Evolutionary conservation across 2,329 filamentous ascomycete species (phyloP), one percentile per base, ranked within the genome.

Genomic region (Fusarium nurragi): DNA sequence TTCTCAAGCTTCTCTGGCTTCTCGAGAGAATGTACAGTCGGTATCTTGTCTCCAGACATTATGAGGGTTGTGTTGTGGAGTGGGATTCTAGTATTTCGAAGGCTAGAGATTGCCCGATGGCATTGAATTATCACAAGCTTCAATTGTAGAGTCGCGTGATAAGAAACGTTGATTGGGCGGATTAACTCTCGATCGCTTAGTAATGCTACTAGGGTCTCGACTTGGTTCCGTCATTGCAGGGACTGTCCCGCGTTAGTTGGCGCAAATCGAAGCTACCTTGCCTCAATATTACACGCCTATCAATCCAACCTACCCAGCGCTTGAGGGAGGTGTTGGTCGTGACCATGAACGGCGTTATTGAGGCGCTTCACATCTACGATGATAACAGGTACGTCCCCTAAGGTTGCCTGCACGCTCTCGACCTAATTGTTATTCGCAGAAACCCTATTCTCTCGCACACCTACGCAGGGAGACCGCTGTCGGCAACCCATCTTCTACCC

Each of bases 301-400:
- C 60, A 63, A 61, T 32, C 16, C 14, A 32, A 16, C 30, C 30
- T 32, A n/a, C 30, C 16, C 30, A 30, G 12, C 73, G 54, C 65
- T 60, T 40, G 58, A 48, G 51, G 58, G 66, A 69, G 73, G 71
- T 67, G 73, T 69, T 63, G 67, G 69, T 65, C 62, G 63, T 74
- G 77, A 88, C 78, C 76, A 94, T 94, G 91, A 92, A 86, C 81
- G 88, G 92, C 81, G 88, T 91, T 75, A 91, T 99, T 75, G 94
- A 98, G 83, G 95, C 94, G 76, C 84, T 99, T 74, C 94, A 98
- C 83, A 93, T 99, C 77, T 97, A 91, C 79, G 94, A 98, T 86
- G 94, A 97, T 83, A 88, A 94, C 80, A 93, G 94, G 94, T 97
- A 81, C 48, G 18, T 47, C 37, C 25, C 34, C 9, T 54, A 25